These are phyloP conservation scores for Dothidotthia symphoricarpi DNA, from an alignment of 2,329 filamentous ascomycete species.

Conservation along the genomic window DNA sequence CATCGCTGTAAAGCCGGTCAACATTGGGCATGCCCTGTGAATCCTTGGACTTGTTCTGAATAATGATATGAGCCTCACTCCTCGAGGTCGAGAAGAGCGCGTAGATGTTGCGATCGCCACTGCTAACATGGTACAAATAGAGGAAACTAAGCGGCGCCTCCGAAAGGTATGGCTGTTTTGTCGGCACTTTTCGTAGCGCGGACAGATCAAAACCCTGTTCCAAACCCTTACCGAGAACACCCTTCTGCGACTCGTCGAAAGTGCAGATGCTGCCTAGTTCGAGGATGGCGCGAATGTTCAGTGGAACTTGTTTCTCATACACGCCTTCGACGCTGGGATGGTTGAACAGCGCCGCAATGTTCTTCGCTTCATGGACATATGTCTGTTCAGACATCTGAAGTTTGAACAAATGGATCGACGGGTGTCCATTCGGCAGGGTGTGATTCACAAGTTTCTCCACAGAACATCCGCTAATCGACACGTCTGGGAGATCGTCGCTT, in stretches of 20 bases:
- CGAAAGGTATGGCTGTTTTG: constrained; percentile 73
- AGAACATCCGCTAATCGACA: constrained; percentile 79
- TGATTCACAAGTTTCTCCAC: constrained; percentile 93
- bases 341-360: constrained; percentile 79
- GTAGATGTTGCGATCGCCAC: constrained; percentile 89
- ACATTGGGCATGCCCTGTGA: constrained; percentile 86
- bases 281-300: constrained; percentile 82
- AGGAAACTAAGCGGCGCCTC: constrained; percentile 75
- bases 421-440: constrained; percentile 90
- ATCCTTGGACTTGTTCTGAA: constrained; percentile 81
- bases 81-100: constrained; percentile 84
- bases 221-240: constrained; percentile 86
- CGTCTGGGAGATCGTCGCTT: constrained; percentile 79
- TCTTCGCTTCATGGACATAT: constrained; percentile 81
- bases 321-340: constrained; percentile 95
- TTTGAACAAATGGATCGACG: constrained; percentile 91
- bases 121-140: constrained; percentile 88
- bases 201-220: constrained; percentile 90
- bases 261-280: constrained; percentile 89
- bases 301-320: constrained; percentile 89
- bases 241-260: constrained; percentile 86
- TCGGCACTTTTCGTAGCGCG: constrained; percentile 65
- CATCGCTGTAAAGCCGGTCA: constrained; percentile 80
- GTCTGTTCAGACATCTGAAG: constrained; percentile 84
- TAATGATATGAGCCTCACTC: constrained; percentile 78